Conservation (phyloP, 2,329 filamentous ascomycete species). For the Paraphaeosphaeria sporulosa region DNA sequence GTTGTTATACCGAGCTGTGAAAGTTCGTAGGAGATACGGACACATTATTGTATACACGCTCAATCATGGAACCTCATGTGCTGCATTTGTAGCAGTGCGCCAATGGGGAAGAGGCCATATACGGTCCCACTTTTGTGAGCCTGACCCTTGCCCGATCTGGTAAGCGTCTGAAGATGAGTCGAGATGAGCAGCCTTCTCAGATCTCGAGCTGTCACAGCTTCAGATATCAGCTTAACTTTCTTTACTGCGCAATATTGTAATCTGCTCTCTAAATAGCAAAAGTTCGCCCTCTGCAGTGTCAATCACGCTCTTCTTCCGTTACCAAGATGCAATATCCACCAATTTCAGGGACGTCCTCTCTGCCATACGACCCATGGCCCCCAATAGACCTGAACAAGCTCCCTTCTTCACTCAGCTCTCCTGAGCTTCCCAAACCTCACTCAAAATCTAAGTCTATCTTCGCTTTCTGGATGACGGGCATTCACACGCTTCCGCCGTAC, state of each 20-base stretch:
- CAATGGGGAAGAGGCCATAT: too few species aligned
- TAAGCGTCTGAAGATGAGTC: conserved; percentile 2
- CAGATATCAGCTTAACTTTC: too few species aligned
- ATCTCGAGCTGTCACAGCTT: too few species aligned
- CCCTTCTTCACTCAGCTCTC: conserved; percentile 19
- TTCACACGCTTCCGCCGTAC: conserved; percentile 59
- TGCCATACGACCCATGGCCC: conserved; percentile 11
- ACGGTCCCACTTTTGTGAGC: not conserved
- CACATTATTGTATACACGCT: not conserved
- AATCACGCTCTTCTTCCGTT: not conserved
- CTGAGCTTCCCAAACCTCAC: conserved; percentile 48
- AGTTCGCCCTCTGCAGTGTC: not conserved
- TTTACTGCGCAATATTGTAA: too few species aligned
- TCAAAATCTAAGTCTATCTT: conserved; percentile 65
- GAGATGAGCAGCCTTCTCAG: conserved; percentile 5
- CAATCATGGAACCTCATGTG: too few species aligned
- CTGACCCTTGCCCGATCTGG: not conserved
- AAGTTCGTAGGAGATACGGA: not conserved
- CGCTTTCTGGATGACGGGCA: conserved; percentile 66
- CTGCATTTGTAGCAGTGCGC: too few species aligned
- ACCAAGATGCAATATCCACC: conserved; percentile 23
- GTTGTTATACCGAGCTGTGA: not conserved
- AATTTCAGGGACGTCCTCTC: conserved; percentile 21
- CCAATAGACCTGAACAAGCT: conserved; percentile 9
- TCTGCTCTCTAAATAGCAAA: not conserved